Percentiles rank a stretch among this genome's conserved stretches.
Conservation (phyloP, 1,139 yeast species). For the Zygotorulaspora mrakii region DNA sequence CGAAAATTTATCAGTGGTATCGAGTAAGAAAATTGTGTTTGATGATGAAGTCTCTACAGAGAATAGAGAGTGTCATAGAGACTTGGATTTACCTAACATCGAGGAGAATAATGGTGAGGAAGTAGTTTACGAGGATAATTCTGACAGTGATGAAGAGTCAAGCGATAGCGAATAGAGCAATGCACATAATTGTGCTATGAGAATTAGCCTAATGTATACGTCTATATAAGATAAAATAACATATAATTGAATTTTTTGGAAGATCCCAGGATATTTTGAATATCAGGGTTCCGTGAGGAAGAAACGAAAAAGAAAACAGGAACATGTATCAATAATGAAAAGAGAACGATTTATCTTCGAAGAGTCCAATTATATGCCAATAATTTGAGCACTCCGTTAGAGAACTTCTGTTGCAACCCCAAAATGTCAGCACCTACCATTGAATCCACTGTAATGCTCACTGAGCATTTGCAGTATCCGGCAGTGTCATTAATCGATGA, state of each 20-base stretch:
- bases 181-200: neutral
- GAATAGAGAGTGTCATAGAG: constrained; percentile 38
- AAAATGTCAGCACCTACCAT: constrained; percentile 43
- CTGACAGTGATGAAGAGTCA: constrained; percentile 30
- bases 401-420: neutral
- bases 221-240: too few relatives aligned
- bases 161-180: constrained; percentile 28
- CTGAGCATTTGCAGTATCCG: constrained; percentile 85
- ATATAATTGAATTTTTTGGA: too few relatives aligned
- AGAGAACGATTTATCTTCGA: too few relatives aligned
- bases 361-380: too few relatives aligned
- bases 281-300: too few relatives aligned
- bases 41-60: constrained; percentile 40
- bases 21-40: constrained; percentile 41
- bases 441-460: constrained; percentile 55
- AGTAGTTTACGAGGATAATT: constrained; percentile 35
- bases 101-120: constrained; percentile 37
- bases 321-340: too few relatives aligned
- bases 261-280: too few relatives aligned
- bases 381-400: too few relatives aligned
- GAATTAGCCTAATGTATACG: too few relatives aligned
- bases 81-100: constrained; percentile 32
- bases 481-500: constrained; percentile 87
- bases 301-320: too few relatives aligned
- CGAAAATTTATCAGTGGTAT: constrained; percentile 41